A percentile compares a stretch with the other conserved stretches of the same genome.
Conservation (phyloP, 768 basidiomycete species). For the Boletus rubropictus region DNA sequence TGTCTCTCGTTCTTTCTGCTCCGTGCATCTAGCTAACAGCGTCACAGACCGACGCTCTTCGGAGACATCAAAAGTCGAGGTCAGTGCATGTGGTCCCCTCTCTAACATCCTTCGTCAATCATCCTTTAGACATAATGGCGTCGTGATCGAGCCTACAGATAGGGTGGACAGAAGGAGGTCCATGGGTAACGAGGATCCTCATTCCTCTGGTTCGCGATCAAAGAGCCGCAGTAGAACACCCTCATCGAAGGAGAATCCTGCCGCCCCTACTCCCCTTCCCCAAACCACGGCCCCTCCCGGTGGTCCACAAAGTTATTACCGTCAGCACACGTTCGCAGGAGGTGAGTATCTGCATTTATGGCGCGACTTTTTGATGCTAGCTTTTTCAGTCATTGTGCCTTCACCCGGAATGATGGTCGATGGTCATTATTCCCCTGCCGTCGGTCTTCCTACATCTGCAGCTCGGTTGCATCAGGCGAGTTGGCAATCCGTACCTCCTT, state of each 20-base stretch:
- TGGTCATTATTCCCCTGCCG: slow-evolving; percentile 35
- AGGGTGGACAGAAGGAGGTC: slow-evolving; percentile 15
- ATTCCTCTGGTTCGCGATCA: slow-evolving; percentile 39
- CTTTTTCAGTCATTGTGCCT: slow-evolving; percentile 37
- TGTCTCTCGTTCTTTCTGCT: slow-evolving; percentile 26
- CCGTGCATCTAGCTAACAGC: slow-evolving; percentile 15
- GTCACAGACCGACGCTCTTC: slow-evolving; percentile 69
- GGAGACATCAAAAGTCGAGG: slow-evolving; percentile 77
- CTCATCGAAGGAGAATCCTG: slow-evolving; percentile 36
- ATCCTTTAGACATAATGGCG: slow-evolving; percentile 51
- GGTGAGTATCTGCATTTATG: slow-evolving; percentile 19
- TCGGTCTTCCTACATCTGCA: slow-evolving; percentile 51
- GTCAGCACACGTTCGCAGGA: slow-evolving; percentile 54
- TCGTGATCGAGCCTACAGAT: slow-evolving; percentile 51
- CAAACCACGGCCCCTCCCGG: slow-evolving; percentile 28
- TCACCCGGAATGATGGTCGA: slow-evolving; percentile 39
- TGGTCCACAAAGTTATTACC: slow-evolving; percentile 57
- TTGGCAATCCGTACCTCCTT: slow-evolving; percentile 37
- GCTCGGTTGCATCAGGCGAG: slow-evolving; percentile 40
- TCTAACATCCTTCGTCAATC: neutral
- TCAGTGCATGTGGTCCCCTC: slow-evolving; percentile 27
- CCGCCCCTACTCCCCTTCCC: slow-evolving; percentile 33
- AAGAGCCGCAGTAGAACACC: slow-evolving; percentile 51
- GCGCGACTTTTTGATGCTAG: slow-evolving; percentile 1
- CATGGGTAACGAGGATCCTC: slow-evolving; percentile 22